Conservation (phyloP, 2,329 filamentous ascomycete species). For the Colletotrichum tabaci region DNA sequence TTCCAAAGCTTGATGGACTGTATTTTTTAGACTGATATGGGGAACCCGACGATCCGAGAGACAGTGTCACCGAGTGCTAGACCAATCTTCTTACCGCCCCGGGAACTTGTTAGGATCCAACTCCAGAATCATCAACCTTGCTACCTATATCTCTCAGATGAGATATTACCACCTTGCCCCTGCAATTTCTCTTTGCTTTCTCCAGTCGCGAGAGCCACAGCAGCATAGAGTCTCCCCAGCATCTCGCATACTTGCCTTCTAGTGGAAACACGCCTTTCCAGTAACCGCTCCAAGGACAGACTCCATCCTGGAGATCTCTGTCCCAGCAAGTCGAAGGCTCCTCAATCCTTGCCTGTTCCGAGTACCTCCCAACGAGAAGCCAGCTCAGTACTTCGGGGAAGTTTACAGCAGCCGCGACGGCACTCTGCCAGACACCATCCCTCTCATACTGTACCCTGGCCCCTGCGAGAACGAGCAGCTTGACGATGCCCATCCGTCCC, state of each 20-base stretch:
- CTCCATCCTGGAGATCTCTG: background rate
- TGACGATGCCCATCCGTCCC: slow-evolving; percentile 19
- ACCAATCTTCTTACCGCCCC: background rate
- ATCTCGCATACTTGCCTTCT: slow-evolving; percentile 3
- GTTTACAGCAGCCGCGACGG: background rate
- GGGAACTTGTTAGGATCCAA: background rate
- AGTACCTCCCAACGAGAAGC: slow-evolving; percentile 18
- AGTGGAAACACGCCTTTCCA: background rate
- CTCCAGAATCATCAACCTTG: background rate
- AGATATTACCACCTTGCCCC: slow-evolving; percentile 10
- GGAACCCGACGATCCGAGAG: too few species aligned
- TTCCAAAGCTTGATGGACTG: too few species aligned
- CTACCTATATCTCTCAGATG: background rate
- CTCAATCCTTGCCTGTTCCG: slow-evolving; percentile 13
- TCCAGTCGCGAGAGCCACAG: slow-evolving; percentile 13
- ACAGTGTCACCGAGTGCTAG: too few species aligned
- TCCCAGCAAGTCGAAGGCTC: background rate
- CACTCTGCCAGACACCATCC: background rate
- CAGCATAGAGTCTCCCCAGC: slow-evolving; percentile 11
- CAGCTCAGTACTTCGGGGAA: slow-evolving; percentile 11
- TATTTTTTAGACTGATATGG: too few species aligned
- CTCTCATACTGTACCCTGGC: slow-evolving; percentile 10
- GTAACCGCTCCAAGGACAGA: slow-evolving; percentile 17
- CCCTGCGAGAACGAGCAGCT: slow-evolving; percentile 10
- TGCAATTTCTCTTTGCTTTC: background rate